phyloP scores from a whole-genome alignment of 345 rosid genomes.

The Cochlearia excelsa region DNA sequence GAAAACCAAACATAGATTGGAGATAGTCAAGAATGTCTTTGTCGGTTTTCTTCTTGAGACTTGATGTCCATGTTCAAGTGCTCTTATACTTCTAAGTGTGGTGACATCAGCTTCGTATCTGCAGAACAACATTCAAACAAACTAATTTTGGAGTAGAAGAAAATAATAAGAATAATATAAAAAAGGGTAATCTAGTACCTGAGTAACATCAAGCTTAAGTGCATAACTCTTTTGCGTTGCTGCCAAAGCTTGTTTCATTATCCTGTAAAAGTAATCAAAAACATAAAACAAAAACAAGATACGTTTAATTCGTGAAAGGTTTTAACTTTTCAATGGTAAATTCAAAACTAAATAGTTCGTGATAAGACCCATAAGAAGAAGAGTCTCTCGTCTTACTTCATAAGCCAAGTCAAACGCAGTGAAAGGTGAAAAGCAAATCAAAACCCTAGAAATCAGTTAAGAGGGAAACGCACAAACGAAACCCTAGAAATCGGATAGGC shows the following conservation, averaged over 20 bases:
- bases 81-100: constrained; percentile 47
- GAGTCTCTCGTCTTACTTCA: too few species aligned
- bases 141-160: not conserved
- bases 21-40: constrained; percentile 68
- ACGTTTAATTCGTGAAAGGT: too few species aligned
- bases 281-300: too few species aligned
- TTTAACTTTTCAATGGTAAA: too few species aligned
- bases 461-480: too few species aligned
- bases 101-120: constrained; percentile 40
- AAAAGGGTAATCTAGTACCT: constrained; percentile 17
- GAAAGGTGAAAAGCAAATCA: too few species aligned
- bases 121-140: constrained; percentile 12
- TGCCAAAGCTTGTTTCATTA: constrained; percentile 69
- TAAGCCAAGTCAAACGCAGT: too few species aligned
- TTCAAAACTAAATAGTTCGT: too few species aligned
- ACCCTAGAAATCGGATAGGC: too few species aligned
- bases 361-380: too few species aligned
- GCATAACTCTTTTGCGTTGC: constrained; percentile 92
- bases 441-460: too few species aligned
- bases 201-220: constrained; percentile 67
- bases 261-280: constrained; percentile 45
- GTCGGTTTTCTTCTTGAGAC: constrained; percentile 41
- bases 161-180: not conserved
- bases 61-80: constrained; percentile 46
- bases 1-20: constrained; percentile 64